Conservation (phyloP, 208 protist species). For the Acanthamoeba triangularis region DNA sequence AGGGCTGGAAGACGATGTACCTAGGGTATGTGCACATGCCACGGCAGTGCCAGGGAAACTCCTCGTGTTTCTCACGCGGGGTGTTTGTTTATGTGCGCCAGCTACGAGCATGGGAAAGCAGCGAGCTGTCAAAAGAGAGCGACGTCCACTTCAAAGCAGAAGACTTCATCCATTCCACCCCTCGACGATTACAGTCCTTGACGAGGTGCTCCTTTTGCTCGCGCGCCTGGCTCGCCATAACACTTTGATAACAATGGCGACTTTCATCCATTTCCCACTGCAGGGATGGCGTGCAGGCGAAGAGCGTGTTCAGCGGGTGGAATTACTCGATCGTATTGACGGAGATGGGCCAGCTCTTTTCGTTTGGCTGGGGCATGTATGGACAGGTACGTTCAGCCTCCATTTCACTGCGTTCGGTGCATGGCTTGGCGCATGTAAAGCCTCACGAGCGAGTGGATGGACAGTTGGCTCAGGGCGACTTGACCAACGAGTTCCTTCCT, state of each 20-base stretch:
- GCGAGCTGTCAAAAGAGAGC: background rate
- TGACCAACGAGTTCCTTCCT: constrained; percentile 40
- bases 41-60: background rate
- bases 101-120: background rate
- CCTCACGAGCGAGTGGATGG: no score
- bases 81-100: background rate
- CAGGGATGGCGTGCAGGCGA: background rate
- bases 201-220: background rate
- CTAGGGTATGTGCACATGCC: background rate
- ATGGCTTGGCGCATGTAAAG: no score
- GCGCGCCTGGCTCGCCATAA: background rate
- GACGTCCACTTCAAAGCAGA: background rate
- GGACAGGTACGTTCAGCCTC: background rate
- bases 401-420: background rate
- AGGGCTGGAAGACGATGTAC: background rate
- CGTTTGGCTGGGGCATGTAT: constrained; percentile 70
- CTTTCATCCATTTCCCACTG: background rate
- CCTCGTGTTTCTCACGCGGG: background rate
- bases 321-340: background rate
- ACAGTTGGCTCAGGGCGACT: constrained; percentile 23
- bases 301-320: background rate
- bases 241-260: background rate
- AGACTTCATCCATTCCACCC: background rate
- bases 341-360: constrained; percentile 2
- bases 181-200: background rate